Conservation (phyloP, 805 yeast genomes). For the Sporopachydermia lactativora region DNA sequence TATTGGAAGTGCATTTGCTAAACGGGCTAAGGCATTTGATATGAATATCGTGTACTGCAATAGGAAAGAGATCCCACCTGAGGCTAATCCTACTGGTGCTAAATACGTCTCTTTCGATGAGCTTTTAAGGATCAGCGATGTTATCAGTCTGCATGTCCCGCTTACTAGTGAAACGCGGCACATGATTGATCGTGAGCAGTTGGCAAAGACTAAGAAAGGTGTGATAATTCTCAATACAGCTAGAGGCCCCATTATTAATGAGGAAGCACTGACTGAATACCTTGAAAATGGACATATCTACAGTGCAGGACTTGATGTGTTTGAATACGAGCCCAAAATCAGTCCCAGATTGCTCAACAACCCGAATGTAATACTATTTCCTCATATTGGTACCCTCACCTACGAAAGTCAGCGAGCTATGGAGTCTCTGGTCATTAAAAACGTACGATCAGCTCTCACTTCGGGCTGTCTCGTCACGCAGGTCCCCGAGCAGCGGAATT, state of each 20-base stretch:
- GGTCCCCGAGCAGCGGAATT: conserved; percentile 61
- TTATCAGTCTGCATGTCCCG: conserved; percentile 31
- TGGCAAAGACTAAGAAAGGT: conserved; percentile 30
- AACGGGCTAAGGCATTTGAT: conserved; percentile 53
- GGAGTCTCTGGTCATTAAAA: conserved; percentile 69
- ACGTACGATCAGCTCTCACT: conserved; percentile 40
- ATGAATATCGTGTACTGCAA: conserved; percentile 2
- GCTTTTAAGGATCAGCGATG: conserved; percentile 24
- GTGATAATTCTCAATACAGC: conserved; percentile 11
- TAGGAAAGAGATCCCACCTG: background rate
- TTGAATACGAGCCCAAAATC: conserved; percentile 48
- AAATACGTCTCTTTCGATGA: conserved; percentile 24
- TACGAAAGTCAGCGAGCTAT: conserved; percentile 60
- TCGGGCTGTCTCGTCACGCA: conserved; percentile 58
- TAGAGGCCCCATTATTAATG: conserved; percentile 27
- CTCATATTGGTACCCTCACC: conserved; percentile 83
- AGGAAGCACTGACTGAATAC: conserved; percentile 34
- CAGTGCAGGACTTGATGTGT: conserved; percentile 51
- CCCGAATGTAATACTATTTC: conserved; percentile 49
- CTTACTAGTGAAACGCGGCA: conserved; percentile 31
- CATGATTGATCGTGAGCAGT: conserved; percentile 23
- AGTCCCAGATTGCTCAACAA: conserved; percentile 36
- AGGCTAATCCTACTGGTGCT: conserved; percentile 2
- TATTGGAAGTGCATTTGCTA: conserved; percentile 62
- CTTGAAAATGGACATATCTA: conserved; percentile 39